A percentile compares a stretch with the other conserved stretches of the same genome.
These are phyloP conservation scores for Epipyxis sp. DNA, from an alignment of 108 stramenopile genomes.

Conservation along the genomic window DNA sequence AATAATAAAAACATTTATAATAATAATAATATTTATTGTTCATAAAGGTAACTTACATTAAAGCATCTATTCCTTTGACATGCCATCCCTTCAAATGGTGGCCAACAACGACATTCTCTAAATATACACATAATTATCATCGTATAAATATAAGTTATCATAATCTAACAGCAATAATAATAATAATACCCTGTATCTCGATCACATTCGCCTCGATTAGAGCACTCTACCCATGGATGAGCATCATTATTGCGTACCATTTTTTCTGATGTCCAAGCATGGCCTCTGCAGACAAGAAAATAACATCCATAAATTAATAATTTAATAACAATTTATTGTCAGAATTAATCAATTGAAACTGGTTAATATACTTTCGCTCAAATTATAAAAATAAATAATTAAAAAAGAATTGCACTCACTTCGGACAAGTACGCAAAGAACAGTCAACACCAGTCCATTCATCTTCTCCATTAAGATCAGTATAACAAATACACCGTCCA, in stretches of 20 bases:
- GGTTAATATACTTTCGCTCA: not conserved
- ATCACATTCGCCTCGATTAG: slow-evolving; percentile 32
- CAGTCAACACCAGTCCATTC: slow-evolving; percentile 76
- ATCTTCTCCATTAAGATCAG: slow-evolving; percentile 49
- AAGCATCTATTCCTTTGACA: slow-evolving; percentile 20
- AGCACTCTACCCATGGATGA: slow-evolving; percentile 35
- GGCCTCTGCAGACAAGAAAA: slow-evolving; percentile 1
- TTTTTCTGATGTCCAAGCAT: slow-evolving; percentile 30
- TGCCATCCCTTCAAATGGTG: slow-evolving; percentile 28
- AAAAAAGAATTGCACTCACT: slow-evolving; percentile 32
- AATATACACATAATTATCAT: slow-evolving; percentile 12
- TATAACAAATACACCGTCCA: slow-evolving; percentile 70
- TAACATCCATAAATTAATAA: not conserved
- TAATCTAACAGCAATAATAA: not conserved
- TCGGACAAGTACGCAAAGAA: slow-evolving; percentile 63
- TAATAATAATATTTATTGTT: too few relatives aligned
- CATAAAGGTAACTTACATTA: too few relatives aligned
- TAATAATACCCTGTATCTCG: slow-evolving; percentile 23
- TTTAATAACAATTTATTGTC: not conserved
- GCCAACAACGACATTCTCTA: slow-evolving; percentile 23
- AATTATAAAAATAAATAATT: not conserved
- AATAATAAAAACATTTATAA: too few relatives aligned
- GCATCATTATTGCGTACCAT: slow-evolving; percentile 28
- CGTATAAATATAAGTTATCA: not conserved
- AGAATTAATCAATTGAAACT: not conserved